These are phyloP conservation scores for Oleoguttula mirabilis DNA, from an alignment of 495 filamentous ascomycete species.

Conservation along the genomic window DNA sequence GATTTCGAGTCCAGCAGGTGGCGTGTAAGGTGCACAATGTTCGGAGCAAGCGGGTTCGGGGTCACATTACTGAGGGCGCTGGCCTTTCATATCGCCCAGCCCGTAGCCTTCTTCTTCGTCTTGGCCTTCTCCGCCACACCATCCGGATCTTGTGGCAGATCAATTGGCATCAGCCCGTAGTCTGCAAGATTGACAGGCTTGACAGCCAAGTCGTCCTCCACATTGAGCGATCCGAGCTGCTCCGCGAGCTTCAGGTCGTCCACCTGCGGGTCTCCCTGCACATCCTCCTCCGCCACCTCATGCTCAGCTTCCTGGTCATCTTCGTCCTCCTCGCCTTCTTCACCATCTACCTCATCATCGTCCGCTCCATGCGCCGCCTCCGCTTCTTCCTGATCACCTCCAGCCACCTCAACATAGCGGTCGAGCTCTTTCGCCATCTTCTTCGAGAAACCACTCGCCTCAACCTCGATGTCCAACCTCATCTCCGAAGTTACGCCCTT, in stretches of 20 bases:
- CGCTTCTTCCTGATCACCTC: constrained; percentile 41
- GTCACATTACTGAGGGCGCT: too few relatives aligned
- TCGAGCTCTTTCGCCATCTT: constrained; percentile 93
- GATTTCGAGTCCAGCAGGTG: too few relatives aligned
- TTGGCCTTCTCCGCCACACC: constrained; percentile 10
- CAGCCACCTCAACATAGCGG: constrained; percentile 67
- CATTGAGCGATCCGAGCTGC: constrained; percentile 2
- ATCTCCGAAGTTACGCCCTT: constrained; percentile 53
- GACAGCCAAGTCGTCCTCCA: constrained; percentile 6
- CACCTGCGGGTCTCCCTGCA: neutral
- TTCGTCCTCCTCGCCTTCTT: constrained; percentile 10
- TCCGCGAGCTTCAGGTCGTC: constrained; percentile 14
- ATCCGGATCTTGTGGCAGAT: constrained; percentile 10
- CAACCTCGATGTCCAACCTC: constrained; percentile 74
- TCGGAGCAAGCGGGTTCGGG: too few relatives aligned
- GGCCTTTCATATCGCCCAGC: constrained; percentile 25
- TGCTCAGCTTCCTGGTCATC: constrained; percentile 14
- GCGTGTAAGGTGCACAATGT: too few relatives aligned
- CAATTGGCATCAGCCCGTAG: constrained; percentile 15
- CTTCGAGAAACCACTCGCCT: constrained; percentile 87
- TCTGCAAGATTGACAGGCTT: constrained; percentile 6
- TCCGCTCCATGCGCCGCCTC: constrained; percentile 30
- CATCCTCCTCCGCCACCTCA: constrained; percentile 11
- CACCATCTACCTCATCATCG: constrained; percentile 17
- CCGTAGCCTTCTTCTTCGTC: constrained; percentile 20